Conservation (phyloP, 495 filamentous ascomycete species). For the Hypoxylon lienhwacheense region DNA sequence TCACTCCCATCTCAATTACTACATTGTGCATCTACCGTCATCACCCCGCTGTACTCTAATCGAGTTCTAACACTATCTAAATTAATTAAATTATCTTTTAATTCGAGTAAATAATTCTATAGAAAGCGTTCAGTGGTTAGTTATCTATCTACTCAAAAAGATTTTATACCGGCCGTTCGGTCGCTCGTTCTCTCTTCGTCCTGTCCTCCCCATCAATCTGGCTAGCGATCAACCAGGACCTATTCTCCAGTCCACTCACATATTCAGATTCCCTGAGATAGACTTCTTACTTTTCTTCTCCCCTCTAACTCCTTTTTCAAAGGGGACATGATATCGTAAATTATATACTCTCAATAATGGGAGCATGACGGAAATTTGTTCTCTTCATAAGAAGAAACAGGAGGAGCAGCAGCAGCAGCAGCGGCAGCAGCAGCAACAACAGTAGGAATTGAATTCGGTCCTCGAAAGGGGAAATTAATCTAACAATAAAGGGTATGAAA, state of each 20-base stretch:
- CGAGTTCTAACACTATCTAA: conserved; percentile 8
- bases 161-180: conserved; percentile 17
- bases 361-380: conserved; percentile 29
- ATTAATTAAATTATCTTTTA: conserved; percentile 9
- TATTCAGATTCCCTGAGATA: conserved; percentile 26
- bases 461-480: conserved; percentile 19
- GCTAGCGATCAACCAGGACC: conserved; percentile 14
- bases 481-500: conserved; percentile 39
- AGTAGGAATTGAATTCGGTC: conserved; percentile 17
- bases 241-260: conserved; percentile 10
- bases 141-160: conserved; percentile 6
- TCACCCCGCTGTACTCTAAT: conserved; percentile 6
- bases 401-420: conserved; percentile 19
- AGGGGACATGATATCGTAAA: conserved; percentile 28
- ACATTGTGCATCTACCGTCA: conserved; percentile 1
- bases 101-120: conserved; percentile 21
- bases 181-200: conserved; percentile 20
- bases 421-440: conserved; percentile 23
- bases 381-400: conserved; percentile 33
- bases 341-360: conserved; percentile 35
- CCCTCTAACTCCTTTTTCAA: conserved; percentile 13
- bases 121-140: conserved; percentile 11
- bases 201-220: conserved; percentile 11
- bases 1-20: conserved; percentile 12
- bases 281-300: conserved; percentile 25